These are phyloP conservation scores for Nitzschia sp. DNA, from an alignment of 108 stramenopile genomes.

Conservation along the genomic window DNA sequence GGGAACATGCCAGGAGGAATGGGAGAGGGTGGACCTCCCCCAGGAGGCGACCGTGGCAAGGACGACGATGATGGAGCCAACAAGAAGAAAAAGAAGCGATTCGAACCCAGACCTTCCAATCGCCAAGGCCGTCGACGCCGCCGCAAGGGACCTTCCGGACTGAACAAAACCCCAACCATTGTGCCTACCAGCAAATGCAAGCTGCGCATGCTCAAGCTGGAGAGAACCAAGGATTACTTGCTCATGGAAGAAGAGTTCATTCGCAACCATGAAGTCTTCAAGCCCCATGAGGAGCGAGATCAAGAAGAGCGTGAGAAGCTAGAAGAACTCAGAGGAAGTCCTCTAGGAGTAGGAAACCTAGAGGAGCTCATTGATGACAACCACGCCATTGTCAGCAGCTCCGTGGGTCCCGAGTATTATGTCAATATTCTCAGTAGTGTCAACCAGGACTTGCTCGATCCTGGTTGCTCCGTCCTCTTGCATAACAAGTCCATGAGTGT, in stretches of 20 bases:
- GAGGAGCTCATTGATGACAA: slow-evolving; percentile 99
- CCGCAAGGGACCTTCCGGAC: slow-evolving; percentile 89
- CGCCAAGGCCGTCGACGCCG: slow-evolving; percentile 88
- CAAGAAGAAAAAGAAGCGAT: slow-evolving; percentile 97
- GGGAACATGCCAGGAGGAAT: slow-evolving; percentile 82
- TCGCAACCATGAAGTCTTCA: slow-evolving; percentile 98
- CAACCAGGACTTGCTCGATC: slow-evolving; percentile 98
- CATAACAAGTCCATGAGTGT: slow-evolving; percentile 99
- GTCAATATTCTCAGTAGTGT: slow-evolving; percentile 97
- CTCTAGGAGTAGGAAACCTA: slow-evolving; percentile 92
- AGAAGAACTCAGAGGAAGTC: slow-evolving; percentile 97
- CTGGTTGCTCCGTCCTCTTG: slow-evolving; percentile 94
- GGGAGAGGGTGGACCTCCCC: slow-evolving; percentile 59
- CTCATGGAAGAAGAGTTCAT: slow-evolving; percentile 99
- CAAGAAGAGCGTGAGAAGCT: slow-evolving; percentile 96
- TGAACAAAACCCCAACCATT: slow-evolving; percentile 81
- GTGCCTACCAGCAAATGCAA: slow-evolving; percentile 96
- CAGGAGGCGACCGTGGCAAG: slow-evolving; percentile 26
- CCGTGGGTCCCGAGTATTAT: slow-evolving; percentile 98
- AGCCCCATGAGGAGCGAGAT: slow-evolving; percentile 95
- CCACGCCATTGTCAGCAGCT: slow-evolving; percentile 95
- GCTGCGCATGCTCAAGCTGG: slow-evolving; percentile 93
- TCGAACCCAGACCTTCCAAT: slow-evolving; percentile 85
- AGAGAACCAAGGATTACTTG: slow-evolving; percentile 98
- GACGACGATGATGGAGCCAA: slow-evolving; percentile 61